Percentiles rank a stretch among this genome's conserved stretches.
phyloP scores from a whole-genome alignment of 768 basidiomycete species.

The Kwoniella sp. region DNA sequence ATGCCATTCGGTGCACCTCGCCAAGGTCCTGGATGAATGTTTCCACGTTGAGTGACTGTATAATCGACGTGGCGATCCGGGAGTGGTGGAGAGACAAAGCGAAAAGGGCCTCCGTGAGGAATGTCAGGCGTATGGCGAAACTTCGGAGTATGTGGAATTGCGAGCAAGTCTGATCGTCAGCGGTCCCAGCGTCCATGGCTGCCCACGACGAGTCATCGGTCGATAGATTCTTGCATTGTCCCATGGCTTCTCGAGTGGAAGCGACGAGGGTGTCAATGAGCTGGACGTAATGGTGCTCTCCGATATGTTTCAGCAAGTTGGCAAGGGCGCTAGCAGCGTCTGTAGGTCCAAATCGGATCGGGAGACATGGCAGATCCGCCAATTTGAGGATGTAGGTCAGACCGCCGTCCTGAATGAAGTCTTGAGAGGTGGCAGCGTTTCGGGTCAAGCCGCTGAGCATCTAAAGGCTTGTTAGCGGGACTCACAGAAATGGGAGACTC shows the following conservation, averaged over 20 bases:
- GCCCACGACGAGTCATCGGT: constrained; percentile 17
- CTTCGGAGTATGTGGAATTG: constrained; percentile 62
- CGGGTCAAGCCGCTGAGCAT: constrained; percentile 87
- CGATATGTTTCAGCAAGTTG: constrained; percentile 84
- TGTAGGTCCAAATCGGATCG: constrained; percentile 83
- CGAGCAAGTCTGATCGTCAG: constrained; percentile 63
- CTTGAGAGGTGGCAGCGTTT: constrained; percentile 82
- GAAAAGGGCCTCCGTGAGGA: constrained; percentile 84
- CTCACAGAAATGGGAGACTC: not conserved
- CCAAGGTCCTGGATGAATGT: constrained; percentile 74
- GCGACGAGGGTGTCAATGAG: constrained; percentile 22
- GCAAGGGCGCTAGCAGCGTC: constrained; percentile 63
- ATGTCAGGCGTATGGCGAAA: constrained; percentile 60
- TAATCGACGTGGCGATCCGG: constrained; percentile 70
- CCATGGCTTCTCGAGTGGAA: constrained; percentile 13
- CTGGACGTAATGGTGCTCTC: constrained; percentile 62
- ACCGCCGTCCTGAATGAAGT: constrained; percentile 65
- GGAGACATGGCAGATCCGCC: constrained; percentile 74
- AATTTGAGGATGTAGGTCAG: constrained; percentile 38
- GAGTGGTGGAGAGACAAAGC: constrained; percentile 81
- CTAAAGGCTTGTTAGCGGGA: not conserved
- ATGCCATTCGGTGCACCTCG: constrained; percentile 73
- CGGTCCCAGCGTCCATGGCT: constrained; percentile 57
- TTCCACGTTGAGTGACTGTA: constrained; percentile 72
- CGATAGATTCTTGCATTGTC: constrained; percentile 58